Conservation (phyloP, 2,329 filamentous ascomycete genomes). For the Pseudogymnoascus sp. region DNA sequence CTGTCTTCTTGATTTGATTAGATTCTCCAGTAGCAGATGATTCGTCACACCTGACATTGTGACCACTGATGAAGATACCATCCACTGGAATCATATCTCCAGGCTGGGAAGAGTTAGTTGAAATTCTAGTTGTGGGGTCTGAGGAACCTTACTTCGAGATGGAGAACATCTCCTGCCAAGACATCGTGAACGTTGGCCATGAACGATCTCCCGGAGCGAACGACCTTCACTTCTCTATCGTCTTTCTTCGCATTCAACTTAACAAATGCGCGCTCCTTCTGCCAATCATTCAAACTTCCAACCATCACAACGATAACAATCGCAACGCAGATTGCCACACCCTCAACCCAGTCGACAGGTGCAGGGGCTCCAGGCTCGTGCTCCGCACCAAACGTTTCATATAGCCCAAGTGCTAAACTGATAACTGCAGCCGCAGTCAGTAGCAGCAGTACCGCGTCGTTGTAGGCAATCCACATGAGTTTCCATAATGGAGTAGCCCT, state of each 20-base stretch:
- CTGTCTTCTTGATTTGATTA: conserved; percentile 58
- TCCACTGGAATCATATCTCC: conserved; percentile 66
- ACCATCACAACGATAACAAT: conserved; percentile 67
- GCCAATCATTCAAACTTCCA: conserved; percentile 69
- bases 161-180: conserved; percentile 64
- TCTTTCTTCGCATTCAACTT: conserved; percentile 76
- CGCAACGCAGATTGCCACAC: conserved; percentile 65
- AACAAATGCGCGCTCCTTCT: conserved; percentile 73
- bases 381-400: conserved; percentile 51
- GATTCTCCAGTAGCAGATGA: conserved; percentile 71
- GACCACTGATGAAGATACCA: conserved; percentile 57
- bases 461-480: conserved; percentile 67
- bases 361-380: conserved; percentile 34
- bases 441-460: conserved; percentile 66
- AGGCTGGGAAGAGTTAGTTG: conserved; percentile 33
- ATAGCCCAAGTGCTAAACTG: conserved; percentile 63
- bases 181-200: conserved; percentile 64
- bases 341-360: conserved; percentile 65
- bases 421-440: conserved; percentile 59
- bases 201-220: conserved; percentile 61
- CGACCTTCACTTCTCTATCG: conserved; percentile 62
- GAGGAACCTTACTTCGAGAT: conserved; percentile 49
- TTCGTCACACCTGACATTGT: conserved; percentile 62
- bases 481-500: conserved; percentile 55
- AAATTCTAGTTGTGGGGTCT: conserved; percentile 49